phyloP scores from a whole-genome alignment of 192 early-diverging fungal genomes.

The Coemansia pectinata region DNA sequence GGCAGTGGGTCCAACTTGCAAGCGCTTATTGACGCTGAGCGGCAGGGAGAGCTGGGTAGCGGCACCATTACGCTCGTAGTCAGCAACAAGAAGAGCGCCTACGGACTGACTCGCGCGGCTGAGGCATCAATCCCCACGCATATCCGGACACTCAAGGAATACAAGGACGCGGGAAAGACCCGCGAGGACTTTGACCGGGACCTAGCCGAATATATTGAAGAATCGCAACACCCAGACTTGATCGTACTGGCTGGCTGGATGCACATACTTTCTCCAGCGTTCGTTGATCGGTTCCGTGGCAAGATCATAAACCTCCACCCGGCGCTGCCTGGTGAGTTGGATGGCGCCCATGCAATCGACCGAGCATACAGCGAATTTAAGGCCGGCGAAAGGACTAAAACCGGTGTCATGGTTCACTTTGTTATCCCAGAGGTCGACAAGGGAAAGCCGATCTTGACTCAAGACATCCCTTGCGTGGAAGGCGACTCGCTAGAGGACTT shows the following conservation, averaged over 20 bases:
- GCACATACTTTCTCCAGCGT: slow-evolving; percentile 93
- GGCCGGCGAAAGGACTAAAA: slow-evolving; percentile 69
- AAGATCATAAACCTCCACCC: slow-evolving; percentile 96
- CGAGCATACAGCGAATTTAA: slow-evolving; percentile 88
- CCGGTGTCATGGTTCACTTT: slow-evolving; percentile 91
- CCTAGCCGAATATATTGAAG: slow-evolving; percentile 67
- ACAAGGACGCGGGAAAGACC: slow-evolving; percentile 76
- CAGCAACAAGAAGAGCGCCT: slow-evolving; percentile 83
- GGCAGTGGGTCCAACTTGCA: slow-evolving; percentile 96
- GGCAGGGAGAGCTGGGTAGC: slow-evolving; percentile 48
- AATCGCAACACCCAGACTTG: slow-evolving; percentile 69
- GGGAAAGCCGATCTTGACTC: slow-evolving; percentile 82
- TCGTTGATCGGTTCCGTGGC: slow-evolving; percentile 69
- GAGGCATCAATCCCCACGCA: slow-evolving; percentile 82
- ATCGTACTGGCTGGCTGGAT: slow-evolving; percentile 97
- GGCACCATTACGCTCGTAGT: slow-evolving; percentile 83
- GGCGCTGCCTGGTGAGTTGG: slow-evolving; percentile 93
- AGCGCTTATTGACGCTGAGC: slow-evolving; percentile 86
- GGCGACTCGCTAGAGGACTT: slow-evolving; percentile 78
- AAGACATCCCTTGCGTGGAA: slow-evolving; percentile 74
- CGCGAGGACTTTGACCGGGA: slow-evolving; percentile 89
- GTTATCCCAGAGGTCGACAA: slow-evolving; percentile 96
- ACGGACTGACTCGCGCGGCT: slow-evolving; percentile 85
- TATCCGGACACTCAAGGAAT: slow-evolving; percentile 79
- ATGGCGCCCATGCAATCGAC: slow-evolving; percentile 96